Evolutionary conservation across 805 yeast genomes (phyloP).

Genomic region (Tetrapisispora arboricola): DNA sequence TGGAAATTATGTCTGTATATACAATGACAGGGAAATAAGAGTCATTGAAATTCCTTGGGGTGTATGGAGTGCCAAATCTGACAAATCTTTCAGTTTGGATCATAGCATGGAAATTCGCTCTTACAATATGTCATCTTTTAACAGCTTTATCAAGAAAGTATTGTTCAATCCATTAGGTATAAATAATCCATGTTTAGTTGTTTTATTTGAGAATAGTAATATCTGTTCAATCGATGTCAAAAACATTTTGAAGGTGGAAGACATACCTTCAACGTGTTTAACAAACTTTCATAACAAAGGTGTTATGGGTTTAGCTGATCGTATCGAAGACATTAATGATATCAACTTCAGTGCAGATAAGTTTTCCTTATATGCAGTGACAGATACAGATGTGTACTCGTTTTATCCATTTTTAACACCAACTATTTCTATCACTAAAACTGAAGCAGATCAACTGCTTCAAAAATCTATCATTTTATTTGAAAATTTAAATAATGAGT

Average conservation of each 20-base stretch:
- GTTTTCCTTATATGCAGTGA: slow-evolving; percentile 45
- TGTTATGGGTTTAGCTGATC: slow-evolving; percentile 16
- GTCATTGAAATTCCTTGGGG: slow-evolving; percentile 24
- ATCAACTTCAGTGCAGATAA: slow-evolving; percentile 31
- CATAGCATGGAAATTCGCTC: neutral
- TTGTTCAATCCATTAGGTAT: slow-evolving; percentile 35
- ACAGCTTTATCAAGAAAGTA: slow-evolving; percentile 29
- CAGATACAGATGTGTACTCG: slow-evolving; percentile 46
- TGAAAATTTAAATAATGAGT: slow-evolving; percentile 10
- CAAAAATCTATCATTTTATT: slow-evolving; percentile 21
- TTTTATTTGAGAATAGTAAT: slow-evolving; percentile 18
- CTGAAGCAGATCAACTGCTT: slow-evolving; percentile 26
- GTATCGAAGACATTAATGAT: slow-evolving; percentile 14
- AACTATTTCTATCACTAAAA: slow-evolving; percentile 4
- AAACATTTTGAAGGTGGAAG: neutral
- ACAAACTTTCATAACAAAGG: slow-evolving; percentile 6
- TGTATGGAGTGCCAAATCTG: slow-evolving; percentile 6
- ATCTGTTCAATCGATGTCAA: slow-evolving; percentile 16
- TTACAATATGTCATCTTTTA: neutral
- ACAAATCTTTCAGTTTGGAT: slow-evolving; percentile 2
- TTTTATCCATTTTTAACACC: slow-evolving; percentile 57
- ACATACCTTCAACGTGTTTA: neutral
- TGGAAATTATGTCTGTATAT: slow-evolving; percentile 17
- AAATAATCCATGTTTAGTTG: slow-evolving; percentile 15
- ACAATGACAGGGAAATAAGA: slow-evolving; percentile 10